Conservation (phyloP, 2,329 filamentous ascomycete species). For the Diaporthe amygdali region DNA sequence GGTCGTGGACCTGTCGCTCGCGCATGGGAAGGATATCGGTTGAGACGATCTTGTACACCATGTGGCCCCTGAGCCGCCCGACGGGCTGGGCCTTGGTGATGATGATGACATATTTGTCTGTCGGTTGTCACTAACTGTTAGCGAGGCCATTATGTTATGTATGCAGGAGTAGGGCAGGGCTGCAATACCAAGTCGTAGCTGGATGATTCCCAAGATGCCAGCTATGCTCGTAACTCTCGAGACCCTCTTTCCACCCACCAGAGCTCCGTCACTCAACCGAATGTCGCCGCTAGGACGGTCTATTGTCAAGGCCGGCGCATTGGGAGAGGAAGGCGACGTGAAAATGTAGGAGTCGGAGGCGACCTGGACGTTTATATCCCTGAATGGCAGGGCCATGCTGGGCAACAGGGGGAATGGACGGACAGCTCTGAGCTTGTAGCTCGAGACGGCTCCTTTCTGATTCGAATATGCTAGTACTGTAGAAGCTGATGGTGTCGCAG, state of each 20-base stretch:
- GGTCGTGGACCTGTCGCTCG: slow-evolving; percentile 88
- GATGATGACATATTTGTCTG: slow-evolving; percentile 94
- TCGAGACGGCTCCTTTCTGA: not conserved
- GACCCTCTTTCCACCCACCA: slow-evolving; percentile 75
- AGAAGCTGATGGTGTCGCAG: not conserved
- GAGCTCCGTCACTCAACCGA: slow-evolving; percentile 79
- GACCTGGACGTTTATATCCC: slow-evolving; percentile 96
- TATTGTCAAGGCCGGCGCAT: slow-evolving; percentile 85
- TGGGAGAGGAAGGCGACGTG: slow-evolving; percentile 90
- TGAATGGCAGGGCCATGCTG: slow-evolving; percentile 69
- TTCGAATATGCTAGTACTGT: not conserved
- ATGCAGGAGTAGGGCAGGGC: not conserved
- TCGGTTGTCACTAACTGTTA: not conserved
- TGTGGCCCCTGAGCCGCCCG: slow-evolving; percentile 91
- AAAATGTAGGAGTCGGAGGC: slow-evolving; percentile 94
- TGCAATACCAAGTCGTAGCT: slow-evolving; percentile 81
- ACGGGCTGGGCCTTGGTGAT: slow-evolving; percentile 94
- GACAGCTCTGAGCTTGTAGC: not conserved
- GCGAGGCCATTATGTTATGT: not conserved
- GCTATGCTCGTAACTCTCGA: slow-evolving; percentile 86
- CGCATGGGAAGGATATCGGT: slow-evolving; percentile 94
- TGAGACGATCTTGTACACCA: slow-evolving; percentile 89
- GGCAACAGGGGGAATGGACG: slow-evolving; percentile 7
- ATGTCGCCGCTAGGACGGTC: slow-evolving; percentile 93
- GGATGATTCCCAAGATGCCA: slow-evolving; percentile 92